Conservation (phyloP, 495 filamentous ascomycete genomes). For the Lasiosphaeria ovina region DNA sequence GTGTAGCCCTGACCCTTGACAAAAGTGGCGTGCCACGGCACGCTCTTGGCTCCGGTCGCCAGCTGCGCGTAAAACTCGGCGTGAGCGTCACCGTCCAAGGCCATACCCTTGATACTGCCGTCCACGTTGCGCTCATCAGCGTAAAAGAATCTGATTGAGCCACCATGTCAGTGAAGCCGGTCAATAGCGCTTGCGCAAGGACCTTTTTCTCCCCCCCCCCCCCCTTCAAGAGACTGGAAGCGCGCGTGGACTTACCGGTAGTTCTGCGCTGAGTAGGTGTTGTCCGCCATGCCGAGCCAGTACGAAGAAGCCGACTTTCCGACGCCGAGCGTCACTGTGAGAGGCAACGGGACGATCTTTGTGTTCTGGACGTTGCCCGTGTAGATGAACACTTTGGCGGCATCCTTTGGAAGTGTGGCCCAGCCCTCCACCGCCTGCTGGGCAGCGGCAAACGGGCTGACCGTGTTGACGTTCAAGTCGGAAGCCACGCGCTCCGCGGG, state of each 20-base stretch:
- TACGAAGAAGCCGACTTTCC: neutral
- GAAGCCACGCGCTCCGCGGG: neutral
- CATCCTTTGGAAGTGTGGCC: neutral
- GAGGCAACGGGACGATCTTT: neutral
- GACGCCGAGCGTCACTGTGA: neutral
- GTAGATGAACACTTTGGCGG: slow-evolving; percentile 1
- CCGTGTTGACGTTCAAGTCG: neutral
- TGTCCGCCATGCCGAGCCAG: neutral
- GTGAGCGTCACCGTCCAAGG: neutral
- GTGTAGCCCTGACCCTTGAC: neutral
- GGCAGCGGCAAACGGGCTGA: neutral
- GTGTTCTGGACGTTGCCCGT: neutral
- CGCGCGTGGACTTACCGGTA: neutral
- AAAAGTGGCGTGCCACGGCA: neutral
- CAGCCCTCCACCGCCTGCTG: neutral
- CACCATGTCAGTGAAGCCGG: neutral
- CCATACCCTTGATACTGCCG: neutral
- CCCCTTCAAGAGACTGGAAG: neutral
- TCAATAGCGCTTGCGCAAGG: neutral
- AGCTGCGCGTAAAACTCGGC: neutral
- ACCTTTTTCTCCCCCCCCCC: neutral
- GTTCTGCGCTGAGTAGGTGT: neutral
- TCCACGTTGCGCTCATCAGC: neutral
- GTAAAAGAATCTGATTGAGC: neutral
- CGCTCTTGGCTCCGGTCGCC: neutral